Base-by-base conservation (phyloP, 2,329 filamentous ascomycete genomes). In the Furcasterigmium furcatum region DNA sequence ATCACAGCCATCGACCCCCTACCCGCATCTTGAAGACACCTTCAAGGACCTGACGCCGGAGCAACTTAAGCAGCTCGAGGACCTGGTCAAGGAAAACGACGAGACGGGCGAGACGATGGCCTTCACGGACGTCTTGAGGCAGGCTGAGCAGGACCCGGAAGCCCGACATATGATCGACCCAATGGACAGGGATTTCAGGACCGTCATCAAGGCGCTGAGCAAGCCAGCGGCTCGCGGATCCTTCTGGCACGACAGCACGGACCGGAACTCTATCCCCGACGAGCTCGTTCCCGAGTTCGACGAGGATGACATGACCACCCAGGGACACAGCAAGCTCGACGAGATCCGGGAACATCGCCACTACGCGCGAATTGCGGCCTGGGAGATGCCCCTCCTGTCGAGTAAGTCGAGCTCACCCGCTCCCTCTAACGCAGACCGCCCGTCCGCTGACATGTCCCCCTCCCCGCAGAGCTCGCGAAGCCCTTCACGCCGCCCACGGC, bases 331-430 rank as follows among this genome's bases (percentile, higher is more conserved):
- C 44, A 91, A 97, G 71, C 71, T 99, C 55, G 89, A 96, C 58
- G 80, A 94, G 65, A 85, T 95, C 58, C 79, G 92, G 52, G 91
- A 97, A 67, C 77, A 92, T 62, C 80, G 94, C 72, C 84, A 96
- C 59, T 96, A 96, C 65, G 85, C 88, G 40, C 80, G 94, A 43
- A 75, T 96, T 55, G 84, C 88, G 39, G 90, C 91, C 20, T 99
- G 94, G 91, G 94, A 99, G 67, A 88, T 99, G 86, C 94, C 94
- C 9, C 71, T 96, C 51, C 74, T 99, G 49, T 82, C 85, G 47
- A 88, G 91, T 96, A 80, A 66, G 88, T 76, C 20, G 14, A 13
- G 9, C 21, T 32, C 13, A 9, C 34, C 16, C 19, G 8, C 34
- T 18, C 18, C 14, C 9, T 9, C 5, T 3, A 16, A n/a, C 19